phyloP scores from a whole-genome alignment of 2,329 filamentous ascomycete genomes.

The Trichoderma asperellum region DNA sequence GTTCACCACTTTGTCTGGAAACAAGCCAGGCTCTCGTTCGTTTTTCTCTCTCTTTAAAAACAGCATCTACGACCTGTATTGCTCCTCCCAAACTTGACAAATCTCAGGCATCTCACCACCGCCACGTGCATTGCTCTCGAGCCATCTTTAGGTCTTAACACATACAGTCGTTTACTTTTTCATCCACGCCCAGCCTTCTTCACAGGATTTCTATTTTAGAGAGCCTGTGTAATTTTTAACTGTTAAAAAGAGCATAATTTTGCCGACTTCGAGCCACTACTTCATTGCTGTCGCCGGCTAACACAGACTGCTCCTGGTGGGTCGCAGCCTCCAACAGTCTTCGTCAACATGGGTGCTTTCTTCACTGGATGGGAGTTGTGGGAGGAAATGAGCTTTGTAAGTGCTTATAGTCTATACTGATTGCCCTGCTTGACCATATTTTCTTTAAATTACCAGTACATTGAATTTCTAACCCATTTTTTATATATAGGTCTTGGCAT shows the following conservation, averaged over 20 bases:
- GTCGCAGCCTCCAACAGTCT: not conserved
- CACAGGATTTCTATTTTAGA: not conserved
- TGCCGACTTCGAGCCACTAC: not conserved
- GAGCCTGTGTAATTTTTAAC: not conserved
- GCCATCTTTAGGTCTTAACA: conserved; percentile 20
- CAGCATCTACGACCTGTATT: conserved; percentile 1
- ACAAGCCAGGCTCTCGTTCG: not conserved
- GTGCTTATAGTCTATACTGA: conserved; percentile 40
- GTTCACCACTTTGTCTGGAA: not conserved
- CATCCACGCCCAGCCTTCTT: not conserved
- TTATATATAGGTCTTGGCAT: conserved; percentile 66
- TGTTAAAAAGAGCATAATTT: no score
- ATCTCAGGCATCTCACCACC: conserved; percentile 15
- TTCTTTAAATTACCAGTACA: not conserved
- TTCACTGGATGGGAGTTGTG: conserved; percentile 76
- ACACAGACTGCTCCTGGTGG: not conserved
- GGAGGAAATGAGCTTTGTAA: conserved; percentile 89
- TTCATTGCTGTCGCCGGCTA: not conserved
- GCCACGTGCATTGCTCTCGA: conserved; percentile 28
- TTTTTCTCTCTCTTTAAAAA: not conserved
- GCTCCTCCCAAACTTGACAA: conserved; percentile 9
- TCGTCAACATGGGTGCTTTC: conserved; percentile 50
- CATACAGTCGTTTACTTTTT: not conserved
- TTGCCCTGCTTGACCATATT: not conserved
- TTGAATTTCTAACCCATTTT: not conserved